Base-by-base conservation (phyloP, 2,329 filamentous ascomycete genomes). In the Byssoonygena ceratinophila region DNA sequence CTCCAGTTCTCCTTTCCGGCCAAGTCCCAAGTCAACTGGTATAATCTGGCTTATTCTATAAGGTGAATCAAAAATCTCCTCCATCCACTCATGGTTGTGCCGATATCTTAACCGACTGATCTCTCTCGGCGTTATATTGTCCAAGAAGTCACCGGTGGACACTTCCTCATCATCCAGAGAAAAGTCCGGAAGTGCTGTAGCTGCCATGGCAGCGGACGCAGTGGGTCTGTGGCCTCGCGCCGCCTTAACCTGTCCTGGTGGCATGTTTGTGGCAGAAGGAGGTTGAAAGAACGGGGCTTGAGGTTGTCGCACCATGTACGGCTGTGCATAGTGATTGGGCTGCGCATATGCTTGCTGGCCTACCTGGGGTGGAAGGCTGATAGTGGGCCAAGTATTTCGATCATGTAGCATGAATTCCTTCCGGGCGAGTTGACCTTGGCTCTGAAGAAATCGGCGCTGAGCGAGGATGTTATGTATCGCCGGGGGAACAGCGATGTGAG, bases 81-180 rank as follows among this genome's bases (percentile, higher is more conserved):
- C 92, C 87, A 98, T 95, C 92, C 91, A 97, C 67, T 95, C 88
- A 63, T 98, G 91, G 62, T 98, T 94, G 64, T 96, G 89, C 65
- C 84, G 84, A 67, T 96, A 98, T 52, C 92, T 81, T 58, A 82
- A 81, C 55, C 87, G 75, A 60, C 89, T 94, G 56, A 98, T 85
- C 58, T 98, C 92, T 40, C 90, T 80, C 2, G 90, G 90, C 0
- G 88, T 91, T 57, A 96, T 74, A 57, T 88, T 81, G 64, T 98
- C 92, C 62, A 98, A 87, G 65, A 90, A 78, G 66, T 98, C 92
- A 25, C 89, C 89, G 18, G 86, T 78, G 5, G 84, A 85, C 2
- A 85, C 85, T 63, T 96, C 91, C 66, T 97, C 90, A 53, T 96
- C 90, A 50, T 96, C 89, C 49, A 88, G 77, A 0, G 68, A 64